These are phyloP conservation scores for Solanum chiquidenum DNA, from an alignment of 257 asterid genomes.

Conservation along the genomic window DNA sequence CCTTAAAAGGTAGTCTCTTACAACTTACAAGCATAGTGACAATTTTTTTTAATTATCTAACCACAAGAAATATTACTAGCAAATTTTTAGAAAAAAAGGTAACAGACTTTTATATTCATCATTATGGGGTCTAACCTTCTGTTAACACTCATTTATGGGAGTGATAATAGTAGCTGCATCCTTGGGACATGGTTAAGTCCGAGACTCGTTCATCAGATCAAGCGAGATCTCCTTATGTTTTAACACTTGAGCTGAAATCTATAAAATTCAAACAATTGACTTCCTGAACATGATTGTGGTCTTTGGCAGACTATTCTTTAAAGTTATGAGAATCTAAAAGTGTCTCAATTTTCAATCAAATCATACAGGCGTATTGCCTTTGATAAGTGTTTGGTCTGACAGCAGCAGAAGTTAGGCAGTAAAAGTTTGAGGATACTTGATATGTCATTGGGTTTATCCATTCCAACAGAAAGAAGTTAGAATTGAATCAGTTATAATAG, in stretches of 20 bases:
- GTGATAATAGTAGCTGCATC: neutral
- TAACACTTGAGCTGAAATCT: neutral
- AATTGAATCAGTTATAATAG: neutral
- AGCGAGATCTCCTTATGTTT: neutral
- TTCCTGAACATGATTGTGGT: neutral
- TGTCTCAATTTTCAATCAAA: neutral
- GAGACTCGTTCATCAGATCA: neutral
- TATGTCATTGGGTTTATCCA: neutral
- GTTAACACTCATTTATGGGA: neutral
- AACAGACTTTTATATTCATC: neutral
- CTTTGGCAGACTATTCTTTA: neutral
- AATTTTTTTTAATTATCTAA: neutral
- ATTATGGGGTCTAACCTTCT: neutral
- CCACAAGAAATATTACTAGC: neutral
- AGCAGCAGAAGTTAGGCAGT: neutral
- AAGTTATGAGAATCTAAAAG: neutral
- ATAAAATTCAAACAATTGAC: neutral
- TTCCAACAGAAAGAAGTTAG: neutral
- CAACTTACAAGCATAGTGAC: neutral
- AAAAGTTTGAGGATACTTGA: neutral
- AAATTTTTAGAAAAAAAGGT: neutral
- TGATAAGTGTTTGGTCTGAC: neutral
- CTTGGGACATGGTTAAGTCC: neutral
- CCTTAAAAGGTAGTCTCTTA: neutral
- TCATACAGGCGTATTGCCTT: neutral